Evolutionary conservation across 768 basidiomycete genomes (phyloP).

Genomic region (Tulasnella sp.): DNA sequence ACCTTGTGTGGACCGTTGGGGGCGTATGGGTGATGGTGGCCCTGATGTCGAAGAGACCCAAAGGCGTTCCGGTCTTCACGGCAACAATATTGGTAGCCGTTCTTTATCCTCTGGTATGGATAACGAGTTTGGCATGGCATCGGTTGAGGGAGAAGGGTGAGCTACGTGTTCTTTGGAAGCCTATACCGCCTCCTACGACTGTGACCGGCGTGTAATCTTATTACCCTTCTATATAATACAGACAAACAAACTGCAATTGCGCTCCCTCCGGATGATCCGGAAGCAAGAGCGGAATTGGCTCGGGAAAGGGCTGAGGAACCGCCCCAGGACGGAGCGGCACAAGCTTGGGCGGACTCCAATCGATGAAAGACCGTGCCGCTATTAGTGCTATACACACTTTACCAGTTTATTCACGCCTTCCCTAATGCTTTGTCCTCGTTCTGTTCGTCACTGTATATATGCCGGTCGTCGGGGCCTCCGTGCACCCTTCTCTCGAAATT

Average conservation of each 20-base stretch:
- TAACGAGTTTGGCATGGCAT: conserved; percentile 29
- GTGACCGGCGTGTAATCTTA: background rate
- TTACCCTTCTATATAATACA: background rate
- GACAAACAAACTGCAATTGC: conserved; percentile 35
- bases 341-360: background rate
- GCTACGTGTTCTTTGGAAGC: conserved; percentile 4
- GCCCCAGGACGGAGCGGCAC: conserved; percentile 2
- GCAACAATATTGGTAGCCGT: conserved; percentile 56
- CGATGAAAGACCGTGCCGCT: background rate
- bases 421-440: background rate
- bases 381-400: background rate
- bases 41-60: conserved; percentile 56
- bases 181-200: background rate
- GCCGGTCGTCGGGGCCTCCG: no score
- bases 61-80: conserved; percentile 57
- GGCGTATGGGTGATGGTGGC: conserved; percentile 61
- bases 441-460: background rate
- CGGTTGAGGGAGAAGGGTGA: conserved; percentile 15
- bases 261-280: conserved; percentile 38
- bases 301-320: conserved; percentile 7
- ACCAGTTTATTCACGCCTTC: background rate
- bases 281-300: conserved; percentile 17
- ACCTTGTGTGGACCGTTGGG: conserved; percentile 68
- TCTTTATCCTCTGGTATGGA: conserved; percentile 54
- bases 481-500: background rate